These are phyloP conservation scores for Ganoderma sinense DNA, from an alignment of 1,284 basidiomycete genomes.

Conservation along the genomic window DNA sequence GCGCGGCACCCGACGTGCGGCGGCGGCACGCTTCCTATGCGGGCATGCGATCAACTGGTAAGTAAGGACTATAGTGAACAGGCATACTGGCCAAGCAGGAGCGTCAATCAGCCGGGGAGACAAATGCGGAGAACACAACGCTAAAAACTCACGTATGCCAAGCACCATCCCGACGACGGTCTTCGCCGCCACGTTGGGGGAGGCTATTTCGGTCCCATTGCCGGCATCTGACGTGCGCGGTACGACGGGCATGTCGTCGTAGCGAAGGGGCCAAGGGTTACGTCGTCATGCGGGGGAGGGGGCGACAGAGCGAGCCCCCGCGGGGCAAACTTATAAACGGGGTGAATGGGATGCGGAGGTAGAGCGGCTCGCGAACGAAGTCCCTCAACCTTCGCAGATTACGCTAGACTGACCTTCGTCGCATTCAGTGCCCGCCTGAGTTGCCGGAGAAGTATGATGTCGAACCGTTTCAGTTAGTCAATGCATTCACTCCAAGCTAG, in stretches of 20 bases:
- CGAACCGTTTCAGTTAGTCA: neutral
- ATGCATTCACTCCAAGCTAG: neutral
- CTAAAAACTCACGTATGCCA: conserved; percentile 34
- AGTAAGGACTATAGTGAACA: conserved; percentile 37
- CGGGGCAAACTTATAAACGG: conserved; percentile 4
- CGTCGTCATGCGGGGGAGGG: conserved; percentile 9
- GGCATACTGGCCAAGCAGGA: conserved; percentile 27
- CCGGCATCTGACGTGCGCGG: conserved; percentile 20
- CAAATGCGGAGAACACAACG: neutral
- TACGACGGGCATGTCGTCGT: conserved; percentile 25
- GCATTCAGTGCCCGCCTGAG: neutral
- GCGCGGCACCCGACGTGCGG: conserved; percentile 14
- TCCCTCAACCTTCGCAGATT: neutral
- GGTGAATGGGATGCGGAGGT: conserved; percentile 19
- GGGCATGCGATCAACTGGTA: conserved; percentile 38
- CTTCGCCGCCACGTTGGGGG: conserved; percentile 30
- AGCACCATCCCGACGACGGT: conserved; percentile 39
- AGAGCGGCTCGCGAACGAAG: conserved; percentile 19
- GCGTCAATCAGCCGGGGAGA: neutral
- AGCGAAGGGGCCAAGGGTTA: neutral
- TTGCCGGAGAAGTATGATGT: neutral
- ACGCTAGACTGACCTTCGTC: neutral
- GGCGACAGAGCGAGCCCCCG: neutral
- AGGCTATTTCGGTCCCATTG: conserved; percentile 17
- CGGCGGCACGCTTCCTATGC: conserved; percentile 18